These are phyloP conservation scores for Macrocybe gigantea DNA, from an alignment of 768 basidiomycete genomes.

Conservation along the genomic window DNA sequence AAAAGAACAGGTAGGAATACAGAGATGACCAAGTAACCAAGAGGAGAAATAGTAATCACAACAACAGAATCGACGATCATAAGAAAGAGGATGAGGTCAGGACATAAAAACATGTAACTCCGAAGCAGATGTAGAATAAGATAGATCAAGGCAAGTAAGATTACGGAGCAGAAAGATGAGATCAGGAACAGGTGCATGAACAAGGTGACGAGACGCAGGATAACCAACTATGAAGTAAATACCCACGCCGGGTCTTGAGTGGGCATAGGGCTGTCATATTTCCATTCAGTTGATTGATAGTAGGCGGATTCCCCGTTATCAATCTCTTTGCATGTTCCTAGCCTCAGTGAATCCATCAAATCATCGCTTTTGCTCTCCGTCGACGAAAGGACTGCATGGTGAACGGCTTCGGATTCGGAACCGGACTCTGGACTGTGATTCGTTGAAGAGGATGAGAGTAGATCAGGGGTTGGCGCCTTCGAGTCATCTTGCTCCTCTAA, in stretches of 20 bases:
- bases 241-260: constrained; percentile 69
- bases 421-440: constrained; percentile 75
- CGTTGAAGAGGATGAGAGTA: constrained; percentile 63
- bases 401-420: constrained; percentile 51
- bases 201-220: constrained; percentile 25
- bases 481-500: constrained; percentile 57
- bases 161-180: constrained; percentile 11
- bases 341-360: constrained; percentile 43
- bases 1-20: constrained; percentile 58
- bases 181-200: constrained; percentile 14
- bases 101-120: constrained; percentile 11
- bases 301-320: constrained; percentile 73
- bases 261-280: constrained; percentile 68
- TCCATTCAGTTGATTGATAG: constrained; percentile 58
- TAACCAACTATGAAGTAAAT: constrained; percentile 44
- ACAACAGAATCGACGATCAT: constrained; percentile 23
- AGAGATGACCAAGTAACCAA: constrained; percentile 40
- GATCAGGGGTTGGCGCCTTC: constrained; percentile 71
- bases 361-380: constrained; percentile 54
- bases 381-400: constrained; percentile 34
- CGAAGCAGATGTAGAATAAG: constrained; percentile 14
- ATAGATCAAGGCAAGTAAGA: constrained; percentile 12
- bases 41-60: constrained; percentile 28
- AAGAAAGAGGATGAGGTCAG: constrained; percentile 23
- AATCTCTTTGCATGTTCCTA: constrained; percentile 63